phyloP scores from a whole-genome alignment of 2,329 filamentous ascomycete species.

The Penicillium corylophilum region DNA sequence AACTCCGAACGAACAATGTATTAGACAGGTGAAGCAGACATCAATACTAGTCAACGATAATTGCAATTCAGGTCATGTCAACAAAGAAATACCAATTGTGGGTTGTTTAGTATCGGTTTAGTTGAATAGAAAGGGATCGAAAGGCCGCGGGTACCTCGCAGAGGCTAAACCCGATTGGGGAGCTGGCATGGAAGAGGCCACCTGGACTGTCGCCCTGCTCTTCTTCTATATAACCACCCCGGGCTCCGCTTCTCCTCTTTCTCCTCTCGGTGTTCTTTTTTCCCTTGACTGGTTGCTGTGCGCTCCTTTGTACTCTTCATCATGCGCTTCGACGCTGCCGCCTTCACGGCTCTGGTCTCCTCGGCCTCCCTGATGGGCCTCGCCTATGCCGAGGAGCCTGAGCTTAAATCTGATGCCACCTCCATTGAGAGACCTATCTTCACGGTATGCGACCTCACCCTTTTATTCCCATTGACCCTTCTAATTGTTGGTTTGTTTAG shows the following conservation, averaged over 20 bases:
- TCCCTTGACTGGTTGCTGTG: slow-evolving; percentile 18
- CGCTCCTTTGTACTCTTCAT: slow-evolving; percentile 39
- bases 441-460: slow-evolving; percentile 64
- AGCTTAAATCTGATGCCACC: slow-evolving; percentile 55
- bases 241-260: slow-evolving; percentile 20
- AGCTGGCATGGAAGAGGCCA: slow-evolving; percentile 42
- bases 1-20: not conserved
- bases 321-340: slow-evolving; percentile 83
- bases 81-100: no score
- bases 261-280: slow-evolving; percentile 18
- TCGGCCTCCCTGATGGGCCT: slow-evolving; percentile 67
- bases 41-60: not conserved
- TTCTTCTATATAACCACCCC: slow-evolving; percentile 31
- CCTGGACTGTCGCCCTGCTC: slow-evolving; percentile 37
- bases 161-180: slow-evolving; percentile 25
- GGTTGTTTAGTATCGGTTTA: no score
- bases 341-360: slow-evolving; percentile 67
- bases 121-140: slow-evolving; percentile 15
- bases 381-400: slow-evolving; percentile 68
- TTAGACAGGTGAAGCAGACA: no score
- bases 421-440: slow-evolving; percentile 74
- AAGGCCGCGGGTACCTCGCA: slow-evolving; percentile 10
- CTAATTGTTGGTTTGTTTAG: slow-evolving; percentile 48
- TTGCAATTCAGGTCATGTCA: not conserved
- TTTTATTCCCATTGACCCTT: not conserved